Evolutionary conservation across 2,329 filamentous ascomycete genomes (phyloP).

Genomic region (Neofusicoccum parvum): DNA sequence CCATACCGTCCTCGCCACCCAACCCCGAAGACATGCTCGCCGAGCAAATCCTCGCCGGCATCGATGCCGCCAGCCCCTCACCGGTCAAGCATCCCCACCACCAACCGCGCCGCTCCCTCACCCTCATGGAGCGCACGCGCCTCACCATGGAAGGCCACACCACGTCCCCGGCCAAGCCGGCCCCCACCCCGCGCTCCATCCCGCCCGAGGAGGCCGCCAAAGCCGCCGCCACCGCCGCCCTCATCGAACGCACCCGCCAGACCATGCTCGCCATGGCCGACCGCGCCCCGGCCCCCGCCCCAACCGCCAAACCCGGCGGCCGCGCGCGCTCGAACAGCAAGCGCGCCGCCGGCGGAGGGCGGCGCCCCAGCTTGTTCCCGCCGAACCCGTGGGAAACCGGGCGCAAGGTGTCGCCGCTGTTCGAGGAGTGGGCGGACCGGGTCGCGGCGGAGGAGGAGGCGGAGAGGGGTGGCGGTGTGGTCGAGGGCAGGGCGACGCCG

Average conservation of each 20-base stretch:
- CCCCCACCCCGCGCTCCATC: not conserved
- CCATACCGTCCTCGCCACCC: not conserved
- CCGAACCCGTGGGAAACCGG: conserved; percentile 60
- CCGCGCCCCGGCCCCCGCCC: conserved; percentile 21
- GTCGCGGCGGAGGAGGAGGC: not conserved
- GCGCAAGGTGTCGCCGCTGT: conserved; percentile 35
- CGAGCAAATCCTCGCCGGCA: conserved; percentile 43
- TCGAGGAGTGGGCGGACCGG: conserved; percentile 24
- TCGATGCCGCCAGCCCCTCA: conserved; percentile 43
- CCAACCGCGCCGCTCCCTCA: conserved; percentile 36
- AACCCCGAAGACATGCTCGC: conserved; percentile 28
- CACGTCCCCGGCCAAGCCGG: conserved; percentile 25
- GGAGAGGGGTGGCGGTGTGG: not conserved
- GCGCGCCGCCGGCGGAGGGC: not conserved
- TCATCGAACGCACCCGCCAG: conserved; percentile 74
- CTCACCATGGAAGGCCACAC: conserved; percentile 45
- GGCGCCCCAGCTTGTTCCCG: conserved; percentile 41
- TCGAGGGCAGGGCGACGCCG: conserved; percentile 12
- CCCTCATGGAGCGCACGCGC: conserved; percentile 50
- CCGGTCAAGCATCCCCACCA: conserved; percentile 36
- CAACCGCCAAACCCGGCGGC: conserved; percentile 20
- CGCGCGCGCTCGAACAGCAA: not conserved
- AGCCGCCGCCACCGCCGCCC: conserved; percentile 43
- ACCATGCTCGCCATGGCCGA: conserved; percentile 70
- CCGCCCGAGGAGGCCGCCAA: conserved; percentile 33